Base-by-base conservation (phyloP, 768 basidiomycete species). In the Polyporus arcularius region DNA sequence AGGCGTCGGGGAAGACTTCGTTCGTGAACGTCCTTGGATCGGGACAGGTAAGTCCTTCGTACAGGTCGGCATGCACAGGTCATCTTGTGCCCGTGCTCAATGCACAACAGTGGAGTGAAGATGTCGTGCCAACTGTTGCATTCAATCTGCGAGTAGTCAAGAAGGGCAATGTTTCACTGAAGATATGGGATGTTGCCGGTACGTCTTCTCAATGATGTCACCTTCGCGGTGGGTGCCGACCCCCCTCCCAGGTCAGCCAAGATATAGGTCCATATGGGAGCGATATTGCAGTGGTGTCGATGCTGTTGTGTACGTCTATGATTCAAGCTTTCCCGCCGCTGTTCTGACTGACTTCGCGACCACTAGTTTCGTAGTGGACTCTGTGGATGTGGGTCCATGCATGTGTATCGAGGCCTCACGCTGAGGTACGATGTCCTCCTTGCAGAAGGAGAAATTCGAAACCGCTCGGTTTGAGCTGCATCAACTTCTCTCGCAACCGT, bases 171-270 rank as follows among this genome's bases (percentile, higher is more conserved):
- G 87, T 96, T 1, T 93, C 91, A 0, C 78, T 97, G 70, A 96
- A 94, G 73, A 86, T 97, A 50, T 97, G 95, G 95, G 95, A 97
- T 73, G 91, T 97, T 41, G 94, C 94, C 63, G 94, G 89, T 92
- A 63, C 66, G 84, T 65, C 9, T 51, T 12, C 18, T 32, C 15
- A 32, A 4, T 31, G 16, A 21, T 41, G 39, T 40, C 15, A 32
- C 54, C 21, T 48, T 48, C n/a, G 21, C 49, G 32, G 32, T 30
- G 8, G 49, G n/a, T 41, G 62, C 57, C 58, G 61, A 58, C 56
- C 63, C 62, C 55, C 18, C 21, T 26, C 58, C 10, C 68, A 89
- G 92, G 94, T 32, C 94, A 96, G 77, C 90, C 94, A 6, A 93
- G 92, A 71, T 97, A 96, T 71, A 85, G 95, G 46, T 92, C 91